These are phyloP conservation scores for Arctium lappa DNA, from an alignment of 129 eudicot species.

Conservation along the genomic window DNA sequence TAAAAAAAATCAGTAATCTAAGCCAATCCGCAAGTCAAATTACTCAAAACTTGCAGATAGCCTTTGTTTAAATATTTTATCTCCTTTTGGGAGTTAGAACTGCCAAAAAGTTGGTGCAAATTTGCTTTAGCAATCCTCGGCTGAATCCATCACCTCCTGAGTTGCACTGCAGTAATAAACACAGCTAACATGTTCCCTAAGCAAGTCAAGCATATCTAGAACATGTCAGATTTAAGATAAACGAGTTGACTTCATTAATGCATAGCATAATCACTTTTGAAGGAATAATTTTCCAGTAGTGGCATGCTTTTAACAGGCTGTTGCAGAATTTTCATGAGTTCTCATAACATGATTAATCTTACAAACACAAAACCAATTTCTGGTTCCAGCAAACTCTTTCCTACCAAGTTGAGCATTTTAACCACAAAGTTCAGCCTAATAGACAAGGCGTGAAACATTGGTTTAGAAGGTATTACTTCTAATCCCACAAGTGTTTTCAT, in stretches of 20 bases:
- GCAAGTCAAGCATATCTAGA: not conserved
- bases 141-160: constrained; percentile 4
- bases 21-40: not conserved
- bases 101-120: not conserved
- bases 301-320: not conserved
- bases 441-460: not conserved
- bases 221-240: constrained; percentile 12
- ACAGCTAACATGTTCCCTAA: constrained; percentile 3
- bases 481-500: not conserved
- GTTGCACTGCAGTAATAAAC: not conserved
- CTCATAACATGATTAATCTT: not conserved
- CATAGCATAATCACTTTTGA: not conserved
- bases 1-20: not conserved
- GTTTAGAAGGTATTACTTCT: not conserved
- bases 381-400: not conserved
- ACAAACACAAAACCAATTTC: not conserved
- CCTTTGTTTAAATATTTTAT: not conserved
- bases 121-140: not conserved
- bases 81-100: not conserved
- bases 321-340: not conserved
- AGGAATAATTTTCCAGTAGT: not conserved
- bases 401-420: not conserved
- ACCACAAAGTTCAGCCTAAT: not conserved
- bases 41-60: not conserved
- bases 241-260: not conserved